These are phyloP conservation scores for Pyricularia pennisetigena DNA, from an alignment of 2,329 filamentous ascomycete species.

Conservation along the genomic window DNA sequence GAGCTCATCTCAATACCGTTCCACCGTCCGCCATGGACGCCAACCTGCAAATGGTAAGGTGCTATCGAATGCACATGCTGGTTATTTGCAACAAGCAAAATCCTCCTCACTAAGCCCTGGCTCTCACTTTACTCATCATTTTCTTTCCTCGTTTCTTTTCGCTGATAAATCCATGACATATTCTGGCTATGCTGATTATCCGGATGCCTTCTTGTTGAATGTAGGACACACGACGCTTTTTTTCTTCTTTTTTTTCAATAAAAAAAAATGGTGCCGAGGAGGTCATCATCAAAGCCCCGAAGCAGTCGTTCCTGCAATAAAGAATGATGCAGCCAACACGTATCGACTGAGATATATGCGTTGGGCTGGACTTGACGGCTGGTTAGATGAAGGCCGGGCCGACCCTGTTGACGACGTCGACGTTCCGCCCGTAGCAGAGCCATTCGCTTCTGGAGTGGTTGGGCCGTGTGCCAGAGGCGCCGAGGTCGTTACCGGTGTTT, in stretches of 20 bases:
- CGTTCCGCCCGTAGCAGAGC: not conserved
- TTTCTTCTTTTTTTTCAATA: not conserved
- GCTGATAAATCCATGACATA: not conserved
- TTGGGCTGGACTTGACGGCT: not conserved
- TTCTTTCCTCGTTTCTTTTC: not conserved
- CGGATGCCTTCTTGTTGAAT: not conserved
- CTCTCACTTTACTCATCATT: not conserved
- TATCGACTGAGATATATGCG: not conserved
- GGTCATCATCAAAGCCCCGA: not conserved
- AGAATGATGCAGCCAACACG: not conserved
- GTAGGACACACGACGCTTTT: no score
- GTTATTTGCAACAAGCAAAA: not conserved
- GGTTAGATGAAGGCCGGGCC: not conserved
- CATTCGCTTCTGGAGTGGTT: conserved; percentile 5
- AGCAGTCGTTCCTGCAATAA: not conserved
- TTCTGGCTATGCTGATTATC: not conserved
- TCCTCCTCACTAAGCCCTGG: not conserved
- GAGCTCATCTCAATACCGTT: not conserved
- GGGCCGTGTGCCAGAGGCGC: conserved; percentile 11
- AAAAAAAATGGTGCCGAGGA: not conserved
- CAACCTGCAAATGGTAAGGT: not conserved
- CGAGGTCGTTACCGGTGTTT: conserved; percentile 6
- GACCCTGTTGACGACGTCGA: conserved; percentile 1
- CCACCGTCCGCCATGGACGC: not conserved
- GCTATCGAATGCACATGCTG: not conserved